Base-by-base conservation (phyloP, 2,329 filamentous ascomycete species). In the Coniella vitis region DNA sequence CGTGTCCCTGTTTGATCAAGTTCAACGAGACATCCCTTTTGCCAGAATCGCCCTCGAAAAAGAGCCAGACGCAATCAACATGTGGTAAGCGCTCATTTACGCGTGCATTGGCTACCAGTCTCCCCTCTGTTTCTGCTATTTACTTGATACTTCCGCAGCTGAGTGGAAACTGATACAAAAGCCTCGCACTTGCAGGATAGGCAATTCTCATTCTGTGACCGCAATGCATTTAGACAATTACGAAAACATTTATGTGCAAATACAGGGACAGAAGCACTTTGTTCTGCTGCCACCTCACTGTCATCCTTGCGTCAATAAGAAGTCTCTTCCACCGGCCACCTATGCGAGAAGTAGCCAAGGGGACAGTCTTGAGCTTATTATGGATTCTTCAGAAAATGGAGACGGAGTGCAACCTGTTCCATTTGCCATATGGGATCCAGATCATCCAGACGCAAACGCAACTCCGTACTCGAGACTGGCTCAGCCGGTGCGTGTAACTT, bases 191-290 rank as follows among this genome's bases (percentile, higher is more conserved):
- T 17, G 8, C 32, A 54, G 52, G 87, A 81, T 93, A 43, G 87
- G 87, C 47, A 86, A 87, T 65, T 79, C 79, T 1, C 72, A 71
- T 34, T 86, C 82, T 21, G 73, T 78, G 1, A 90, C 87, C 0
- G 83, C 84, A 0, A 64, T 90, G 47, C 88, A 93, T 67, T 86
- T 85, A 59, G 88, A 93, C 66, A 86, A 86, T 58, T 91, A 90
- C 63, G 87, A 93, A 64, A 93, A 93, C 62, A 75, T 93, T 0
- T 93, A 90, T 63, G 84, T 88, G 1, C 87, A 91, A 59, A 65
- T 91, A 13, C 64, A 81, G 1, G 88, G 87, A 0, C 68, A 69
- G 48, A 93, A 93, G 62, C 80, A 86, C 56, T 93, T 93, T 57
- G 75, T 83, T 0, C 70, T 93, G 1, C 65, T 93, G 1, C 84